A percentile compares a stretch with the other conserved stretches of the same genome.
phyloP scores from a whole-genome alignment of 129 eudicot genomes.

The Tanacetum coccineum region DNA sequence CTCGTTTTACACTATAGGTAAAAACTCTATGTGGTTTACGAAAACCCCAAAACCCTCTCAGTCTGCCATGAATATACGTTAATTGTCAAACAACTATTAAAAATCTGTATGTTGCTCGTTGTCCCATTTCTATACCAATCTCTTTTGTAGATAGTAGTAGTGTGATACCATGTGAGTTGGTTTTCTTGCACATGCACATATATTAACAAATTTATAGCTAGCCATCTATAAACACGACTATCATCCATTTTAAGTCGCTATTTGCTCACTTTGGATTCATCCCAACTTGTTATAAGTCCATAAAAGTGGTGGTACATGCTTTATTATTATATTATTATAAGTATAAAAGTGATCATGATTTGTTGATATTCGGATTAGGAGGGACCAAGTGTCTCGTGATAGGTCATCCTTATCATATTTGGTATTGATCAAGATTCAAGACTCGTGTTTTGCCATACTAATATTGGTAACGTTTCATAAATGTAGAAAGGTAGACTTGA shows the following conservation, averaged over 20 bases:
- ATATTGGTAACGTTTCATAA: no score
- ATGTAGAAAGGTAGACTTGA: no score
- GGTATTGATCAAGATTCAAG: not conserved
- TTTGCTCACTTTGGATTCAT: conserved; percentile 21
- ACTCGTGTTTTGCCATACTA: no score
- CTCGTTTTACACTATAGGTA: no score
- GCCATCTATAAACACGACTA: conserved; percentile 19
- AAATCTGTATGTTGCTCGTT: no score
- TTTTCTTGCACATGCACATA: conserved; percentile 28
- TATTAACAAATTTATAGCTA: conserved; percentile 26
- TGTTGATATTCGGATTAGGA: conserved; percentile 3
- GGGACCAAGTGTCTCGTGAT: conserved; percentile 2
- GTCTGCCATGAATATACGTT: no score
- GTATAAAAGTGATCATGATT: not conserved
- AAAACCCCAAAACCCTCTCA: no score
- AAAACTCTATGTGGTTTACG: no score
- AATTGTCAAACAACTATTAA: no score
- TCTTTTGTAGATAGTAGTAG: conserved; percentile 14
- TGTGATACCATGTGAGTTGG: conserved; percentile 35
- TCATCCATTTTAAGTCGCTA: conserved; percentile 27
- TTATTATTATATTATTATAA: not conserved
- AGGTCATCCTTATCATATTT: not conserved
- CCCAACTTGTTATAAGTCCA: not conserved
- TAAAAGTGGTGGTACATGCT: conserved; percentile 17
- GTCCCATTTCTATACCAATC: not conserved